Percentiles rank a stretch among this genome's conserved stretches.
phyloP scores from a whole-genome alignment of 2,329 filamentous ascomycete genomes.

The Mycosphaerelloides madeirae region DNA sequence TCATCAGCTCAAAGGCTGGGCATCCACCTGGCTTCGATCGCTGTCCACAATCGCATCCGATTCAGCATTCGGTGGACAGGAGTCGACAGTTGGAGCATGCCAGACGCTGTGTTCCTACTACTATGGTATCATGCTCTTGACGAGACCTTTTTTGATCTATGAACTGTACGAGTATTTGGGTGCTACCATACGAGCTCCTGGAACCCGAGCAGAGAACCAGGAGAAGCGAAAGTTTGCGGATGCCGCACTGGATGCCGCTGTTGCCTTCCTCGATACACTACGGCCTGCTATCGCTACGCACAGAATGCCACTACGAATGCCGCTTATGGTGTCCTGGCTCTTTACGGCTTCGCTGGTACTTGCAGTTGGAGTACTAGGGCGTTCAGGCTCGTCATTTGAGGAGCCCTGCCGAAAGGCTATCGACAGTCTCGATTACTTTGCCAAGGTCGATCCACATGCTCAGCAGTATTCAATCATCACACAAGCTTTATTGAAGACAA shows the following conservation, averaged over 20 bases:
- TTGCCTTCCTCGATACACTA: conserved; percentile 23
- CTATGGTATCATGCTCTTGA: conserved; percentile 51
- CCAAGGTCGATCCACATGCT: conserved; percentile 26
- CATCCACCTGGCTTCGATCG: conserved; percentile 31
- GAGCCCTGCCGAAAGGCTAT: conserved; percentile 20
- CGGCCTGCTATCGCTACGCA: conserved; percentile 16
- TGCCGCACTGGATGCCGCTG: conserved; percentile 27
- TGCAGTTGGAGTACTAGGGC: conserved; percentile 24
- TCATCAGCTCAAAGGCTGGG: conserved; percentile 40
- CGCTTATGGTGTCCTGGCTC: conserved; percentile 28
- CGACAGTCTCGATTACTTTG: conserved; percentile 25
- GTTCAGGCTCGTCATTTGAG: conserved; percentile 23
- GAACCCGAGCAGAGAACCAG: conserved; percentile 14
- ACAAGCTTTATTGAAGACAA: conserved; percentile 22
- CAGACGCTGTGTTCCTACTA: conserved; percentile 50
- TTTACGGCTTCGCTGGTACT: conserved; percentile 29
- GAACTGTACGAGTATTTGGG: conserved; percentile 41
- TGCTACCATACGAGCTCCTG: conserved; percentile 16
- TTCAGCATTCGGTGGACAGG: background rate
- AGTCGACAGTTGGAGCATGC: conserved; percentile 39
- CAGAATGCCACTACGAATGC: conserved; percentile 17
- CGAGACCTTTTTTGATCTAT: conserved; percentile 51
- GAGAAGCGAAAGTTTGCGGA: conserved; percentile 27
- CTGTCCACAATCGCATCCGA: conserved; percentile 31
- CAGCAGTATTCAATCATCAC: conserved; percentile 27